Base-by-base conservation (phyloP, 768 basidiomycete genomes). In the Phylloporus arenicola region DNA sequence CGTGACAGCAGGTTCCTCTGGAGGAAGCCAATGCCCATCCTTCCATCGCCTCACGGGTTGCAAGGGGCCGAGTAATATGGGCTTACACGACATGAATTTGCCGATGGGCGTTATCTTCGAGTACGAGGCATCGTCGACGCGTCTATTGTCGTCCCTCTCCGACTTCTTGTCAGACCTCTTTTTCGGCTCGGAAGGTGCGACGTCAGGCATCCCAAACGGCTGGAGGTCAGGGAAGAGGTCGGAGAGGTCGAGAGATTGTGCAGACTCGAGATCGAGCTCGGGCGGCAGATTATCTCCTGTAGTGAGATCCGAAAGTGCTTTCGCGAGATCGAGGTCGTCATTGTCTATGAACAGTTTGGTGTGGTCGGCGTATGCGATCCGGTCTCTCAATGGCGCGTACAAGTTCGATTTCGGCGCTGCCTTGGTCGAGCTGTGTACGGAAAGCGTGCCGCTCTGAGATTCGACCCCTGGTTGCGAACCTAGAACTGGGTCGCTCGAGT, bases 221-320 rank as follows among this genome's bases (percentile, higher is more conserved):
- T 79, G 79, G 11, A 95, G 76, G 49, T 96, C 95, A 0, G 93
- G 92, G 64, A 96, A 96, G 37, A 97, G 79, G 29, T 80, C 76
- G 2, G 78, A 75, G 22, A 86, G 70, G 54, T 83, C 82, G 42
- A 74, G 58, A 47, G 76, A 64, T 19, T 68, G 54, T 62, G 63
- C 10, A 60, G 57, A 42, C 19, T 60, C 64, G 13, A 62, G 12
- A 50, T 56, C 58, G n/a, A 55, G 46, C 31, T 38, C 33, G 6
- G 55, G 17, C 3, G 54, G 54, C 14, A 55, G 27, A 34, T 61
- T 49, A 9, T 63, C 58, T 9, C 61, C 46, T 12, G 67, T 68
- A 35, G 63, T 58, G 24, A 80, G 61, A 48, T 74, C 72, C 9
- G 74, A 71, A 11, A 76, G 60, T 37, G 75, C 75, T 50, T 80